Evolutionary conservation across 345 rosid species (phyloP), one percentile per base, ranked within the genome.

Genomic region (Euphorbia tirucalli): DNA sequence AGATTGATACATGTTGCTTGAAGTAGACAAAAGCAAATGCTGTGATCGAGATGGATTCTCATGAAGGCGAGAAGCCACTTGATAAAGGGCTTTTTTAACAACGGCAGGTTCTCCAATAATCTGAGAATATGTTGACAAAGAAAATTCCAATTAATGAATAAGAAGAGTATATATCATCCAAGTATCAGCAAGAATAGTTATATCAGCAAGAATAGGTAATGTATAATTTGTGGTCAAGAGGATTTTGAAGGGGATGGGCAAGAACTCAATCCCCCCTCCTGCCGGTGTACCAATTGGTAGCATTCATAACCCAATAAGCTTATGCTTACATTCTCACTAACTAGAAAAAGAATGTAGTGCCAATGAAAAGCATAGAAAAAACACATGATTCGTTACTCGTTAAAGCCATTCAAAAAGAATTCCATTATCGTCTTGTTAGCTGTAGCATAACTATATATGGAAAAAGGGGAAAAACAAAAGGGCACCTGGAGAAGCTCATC

Each of bases 21-120:
- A 74, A 28, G 81, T 62, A 68, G 81, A 69, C 58, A 78, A 70
- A 46, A 78, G 52, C 60, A 78, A 30, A 55, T 78, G 81, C 72
- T 78, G 81, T 22, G 69, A 78, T 19, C 81, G 68, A n/a, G 81
- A 78, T 30, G 81, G 81, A 59, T 78, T 78, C 49, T 69, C 81
- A 50, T 74, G 78, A 70, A 78, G 81, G 19, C 81, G 78, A 15
- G 71, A 22, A 21, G 81, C 77, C 64, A 78, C 81, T 28, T 78
- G 81, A 59, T 63, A 37, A 41, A 78, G 75, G 14, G 81, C 81
- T 74, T 69, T 74, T 60, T 74, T 78, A 22, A 73, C 81, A 56
- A 65, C 48, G 0, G 75, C 55, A 9, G 78, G 81, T 59, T 78
- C 81, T 70, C 81, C 81, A 32, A 73, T 43, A 37, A 78, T 78